Base-by-base conservation (phyloP, 768 basidiomycete genomes). In the Psilocybe cyanescens region DNA sequence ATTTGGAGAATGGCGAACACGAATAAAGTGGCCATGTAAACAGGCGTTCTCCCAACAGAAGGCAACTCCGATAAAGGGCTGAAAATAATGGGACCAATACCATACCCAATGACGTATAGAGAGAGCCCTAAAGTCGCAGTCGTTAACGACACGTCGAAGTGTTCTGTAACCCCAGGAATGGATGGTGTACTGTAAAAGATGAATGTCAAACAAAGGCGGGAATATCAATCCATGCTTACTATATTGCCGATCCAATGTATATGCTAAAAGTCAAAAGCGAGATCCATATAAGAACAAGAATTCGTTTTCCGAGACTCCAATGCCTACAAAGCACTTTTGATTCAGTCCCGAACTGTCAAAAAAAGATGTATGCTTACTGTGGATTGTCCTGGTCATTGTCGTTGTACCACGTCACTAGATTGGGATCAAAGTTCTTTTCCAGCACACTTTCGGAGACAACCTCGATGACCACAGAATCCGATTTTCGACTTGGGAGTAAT, bases 51-150 rank as follows among this genome's bases (percentile, higher is more conserved):
- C 8, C 55, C 55, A 30, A 57, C 33, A 16, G 46, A 57, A 14
- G 55, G 55, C n/a, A 57, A 17, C 28, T 57, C 55, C 12, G 55
- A 57, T 29, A 41, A 4, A 16, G 55, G 55, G 28, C 55, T 57
- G 9, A 57, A 41, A 19, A 57, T 16, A 2, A 57, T 46, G 8
- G 55, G 55, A 1, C 55, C 55, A 30, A 57, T 57, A 3, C 55
- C 55, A 35, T 57, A 57, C 6, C 55, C 55, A 17, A 57, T 57
- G 45, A 57, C 55, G n/a, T 57, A 57, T 57, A 57, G 41, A 7
- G 55, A 57, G 3, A 57, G 55, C 7, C 55, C 55, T 29, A 57
- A 24, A 47, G 55, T 57, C 28, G 44, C 55, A 5, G 55, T 57
- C 4, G 55, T 57, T 17, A 46, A 35, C 1, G 24, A 29, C 4